Evolutionary conservation across 371 early-diverging fungal species (phyloP).

Genomic region (Apophysomyces ossiformis): DNA sequence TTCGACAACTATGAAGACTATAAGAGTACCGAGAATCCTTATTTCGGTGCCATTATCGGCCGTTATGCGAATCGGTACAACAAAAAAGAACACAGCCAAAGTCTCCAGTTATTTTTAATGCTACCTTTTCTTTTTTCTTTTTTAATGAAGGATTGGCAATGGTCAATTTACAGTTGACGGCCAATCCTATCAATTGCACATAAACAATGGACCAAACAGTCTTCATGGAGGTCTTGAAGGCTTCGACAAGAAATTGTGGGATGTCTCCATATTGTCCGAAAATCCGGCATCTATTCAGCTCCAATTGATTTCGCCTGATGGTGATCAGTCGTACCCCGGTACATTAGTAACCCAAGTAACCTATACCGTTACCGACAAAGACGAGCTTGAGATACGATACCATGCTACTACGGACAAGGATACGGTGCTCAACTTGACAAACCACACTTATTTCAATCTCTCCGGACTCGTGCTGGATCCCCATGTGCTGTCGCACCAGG

Average conservation of each 20-base stretch:
- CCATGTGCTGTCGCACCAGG: conserved; percentile 51
- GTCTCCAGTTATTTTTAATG: too few relatives aligned
- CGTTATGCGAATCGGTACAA: conserved; percentile 55
- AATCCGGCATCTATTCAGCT: conserved; percentile 46
- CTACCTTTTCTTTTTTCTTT: not conserved
- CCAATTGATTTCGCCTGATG: conserved; percentile 49
- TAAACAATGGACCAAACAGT: conserved; percentile 49
- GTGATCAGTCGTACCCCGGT: conserved; percentile 55
- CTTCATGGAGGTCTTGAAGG: conserved; percentile 55
- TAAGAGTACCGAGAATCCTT: conserved; percentile 43
- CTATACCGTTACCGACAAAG: conserved; percentile 47
- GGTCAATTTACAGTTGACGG: conserved; percentile 51
- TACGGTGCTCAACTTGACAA: conserved; percentile 43
- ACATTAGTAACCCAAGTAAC: conserved; percentile 39
- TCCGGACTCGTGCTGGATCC: conserved; percentile 52
- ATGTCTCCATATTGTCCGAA: conserved; percentile 42
- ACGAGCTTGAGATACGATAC: conserved; percentile 40
- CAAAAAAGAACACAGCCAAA: not conserved
- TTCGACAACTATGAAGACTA: conserved; percentile 51
- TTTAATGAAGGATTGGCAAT: conserved; percentile 35
- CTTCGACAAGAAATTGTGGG: conserved; percentile 50
- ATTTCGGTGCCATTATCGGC: conserved; percentile 54
- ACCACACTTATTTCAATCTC: conserved; percentile 55
- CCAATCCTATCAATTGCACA: conserved; percentile 31
- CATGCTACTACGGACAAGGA: conserved; percentile 40